A percentile compares a stretch with the other conserved stretches of the same genome.
Conservation (phyloP, 805 yeast genomes). For the Kodamaea lidongshanica region DNA sequence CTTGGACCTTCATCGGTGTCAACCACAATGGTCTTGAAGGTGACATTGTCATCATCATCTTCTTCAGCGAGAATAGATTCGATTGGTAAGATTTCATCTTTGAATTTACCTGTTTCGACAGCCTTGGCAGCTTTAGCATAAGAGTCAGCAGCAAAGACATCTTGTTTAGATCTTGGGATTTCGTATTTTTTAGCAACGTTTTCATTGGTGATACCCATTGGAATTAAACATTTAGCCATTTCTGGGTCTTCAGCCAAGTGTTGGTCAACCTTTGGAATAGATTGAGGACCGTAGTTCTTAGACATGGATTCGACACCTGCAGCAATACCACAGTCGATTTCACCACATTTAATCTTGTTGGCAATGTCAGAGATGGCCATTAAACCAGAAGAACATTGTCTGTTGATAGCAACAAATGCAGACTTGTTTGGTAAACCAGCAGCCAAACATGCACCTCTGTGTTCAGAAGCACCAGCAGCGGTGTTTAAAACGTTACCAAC, state of each 20-base stretch:
- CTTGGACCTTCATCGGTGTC: conserved; percentile 88
- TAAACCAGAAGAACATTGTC: conserved; percentile 93
- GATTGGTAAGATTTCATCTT: conserved; percentile 84
- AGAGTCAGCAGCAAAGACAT: conserved; percentile 81
- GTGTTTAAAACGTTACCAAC: conserved; percentile 88
- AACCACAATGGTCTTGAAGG: conserved; percentile 38
- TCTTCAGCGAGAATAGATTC: conserved; percentile 51
- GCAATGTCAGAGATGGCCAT: conserved; percentile 89
- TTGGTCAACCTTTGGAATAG: conserved; percentile 46
- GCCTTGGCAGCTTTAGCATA: conserved; percentile 81
- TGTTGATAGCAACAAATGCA: conserved; percentile 78
- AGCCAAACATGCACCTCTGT: conserved; percentile 83
- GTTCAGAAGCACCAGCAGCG: conserved; percentile 94
- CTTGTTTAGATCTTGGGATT: conserved; percentile 69
- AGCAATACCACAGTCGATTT: conserved; percentile 86
- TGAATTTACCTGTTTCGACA: conserved; percentile 62
- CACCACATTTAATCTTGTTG: conserved; percentile 79
- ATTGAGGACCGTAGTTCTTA: conserved; percentile 75
- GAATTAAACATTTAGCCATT: conserved; percentile 69
- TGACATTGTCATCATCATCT: conserved; percentile 48
- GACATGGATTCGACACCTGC: conserved; percentile 95
- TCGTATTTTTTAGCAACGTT: conserved; percentile 69
- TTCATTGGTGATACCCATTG: conserved; percentile 96
- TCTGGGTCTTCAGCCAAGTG: conserved; percentile 31
- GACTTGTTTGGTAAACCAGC: conserved; percentile 82